Conservation (phyloP, 257 asterid genomes). For the Scutellaria minor region DNA sequence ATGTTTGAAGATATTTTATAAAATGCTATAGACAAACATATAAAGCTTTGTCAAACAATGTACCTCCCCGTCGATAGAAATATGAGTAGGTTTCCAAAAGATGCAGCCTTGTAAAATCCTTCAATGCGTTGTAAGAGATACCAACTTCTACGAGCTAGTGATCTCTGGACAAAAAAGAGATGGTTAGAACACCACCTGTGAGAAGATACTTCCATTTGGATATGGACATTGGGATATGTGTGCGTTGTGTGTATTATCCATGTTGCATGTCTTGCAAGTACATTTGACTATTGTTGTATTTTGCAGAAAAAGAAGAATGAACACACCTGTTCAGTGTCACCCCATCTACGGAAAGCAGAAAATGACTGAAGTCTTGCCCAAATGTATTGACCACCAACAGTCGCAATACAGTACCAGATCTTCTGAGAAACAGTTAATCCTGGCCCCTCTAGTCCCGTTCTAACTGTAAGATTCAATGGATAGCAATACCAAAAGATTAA, state of each 20-base stretch:
- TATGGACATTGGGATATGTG: background rate
- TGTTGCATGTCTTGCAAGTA: background rate
- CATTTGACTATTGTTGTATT: slow-evolving; percentile 5
- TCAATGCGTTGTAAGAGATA: slow-evolving; percentile 77
- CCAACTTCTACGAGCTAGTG: slow-evolving; percentile 85
- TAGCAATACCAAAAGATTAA: slow-evolving; percentile 1
- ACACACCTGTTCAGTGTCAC: slow-evolving; percentile 89
- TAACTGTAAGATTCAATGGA: slow-evolving; percentile 50
- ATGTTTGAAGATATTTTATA: background rate
- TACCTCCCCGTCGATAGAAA: slow-evolving; percentile 96
- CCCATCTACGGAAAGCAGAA: slow-evolving; percentile 97
- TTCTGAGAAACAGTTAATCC: slow-evolving; percentile 88
- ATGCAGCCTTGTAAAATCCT: slow-evolving; percentile 90
- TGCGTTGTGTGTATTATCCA: background rate
- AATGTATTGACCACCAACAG: slow-evolving; percentile 93
- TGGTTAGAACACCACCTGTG: slow-evolving; percentile 22
- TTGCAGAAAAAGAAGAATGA: slow-evolving; percentile 15
- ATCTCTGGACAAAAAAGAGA: slow-evolving; percentile 55
- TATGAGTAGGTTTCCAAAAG: slow-evolving; percentile 86
- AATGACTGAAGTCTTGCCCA: slow-evolving; percentile 92
- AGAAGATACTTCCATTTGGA: slow-evolving; percentile 8
- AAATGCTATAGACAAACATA: background rate
- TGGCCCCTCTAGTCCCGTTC: slow-evolving; percentile 88
- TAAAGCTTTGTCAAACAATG: background rate
- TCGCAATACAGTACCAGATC: slow-evolving; percentile 89